Conservation (phyloP, 2,329 filamentous ascomycete genomes). For the Ramichloridium luteum region DNA sequence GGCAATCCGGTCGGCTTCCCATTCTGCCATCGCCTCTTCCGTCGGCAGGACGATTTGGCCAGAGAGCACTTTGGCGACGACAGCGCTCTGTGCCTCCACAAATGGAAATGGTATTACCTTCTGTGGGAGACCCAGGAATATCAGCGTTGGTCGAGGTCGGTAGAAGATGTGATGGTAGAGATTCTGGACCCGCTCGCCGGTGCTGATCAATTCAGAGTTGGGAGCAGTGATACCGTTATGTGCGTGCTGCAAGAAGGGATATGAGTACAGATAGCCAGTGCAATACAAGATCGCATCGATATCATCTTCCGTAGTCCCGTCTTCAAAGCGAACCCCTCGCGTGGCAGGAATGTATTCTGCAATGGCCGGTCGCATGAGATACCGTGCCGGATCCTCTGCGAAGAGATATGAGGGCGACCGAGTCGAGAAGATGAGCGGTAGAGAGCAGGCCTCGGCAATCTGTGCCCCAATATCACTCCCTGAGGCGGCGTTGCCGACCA, state of each 20-base stretch:
- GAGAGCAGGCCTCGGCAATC: constrained; percentile 48
- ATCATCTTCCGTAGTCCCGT: constrained; percentile 51
- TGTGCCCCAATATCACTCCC: constrained; percentile 74
- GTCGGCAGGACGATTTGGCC: constrained; percentile 55
- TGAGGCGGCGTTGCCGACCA: constrained; percentile 76
- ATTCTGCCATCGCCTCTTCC: constrained; percentile 50
- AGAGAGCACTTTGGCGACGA: constrained; percentile 66
- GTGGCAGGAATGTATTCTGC: constrained; percentile 41
- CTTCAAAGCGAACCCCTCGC: constrained; percentile 52
- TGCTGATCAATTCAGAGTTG: constrained; percentile 47
- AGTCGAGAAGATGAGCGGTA: constrained; percentile 53
- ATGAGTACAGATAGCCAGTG: constrained; percentile 79
- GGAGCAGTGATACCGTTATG: constrained; percentile 22
- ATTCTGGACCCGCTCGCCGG: constrained; percentile 57
- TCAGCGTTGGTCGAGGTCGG: constrained; percentile 62
- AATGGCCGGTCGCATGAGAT: constrained; percentile 46
- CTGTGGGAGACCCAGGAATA: constrained; percentile 63
- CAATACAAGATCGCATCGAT: constrained; percentile 75
- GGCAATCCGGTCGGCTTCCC: constrained; percentile 42
- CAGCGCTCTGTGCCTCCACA: constrained; percentile 65
- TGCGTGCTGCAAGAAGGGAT: constrained; percentile 54
- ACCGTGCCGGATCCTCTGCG: constrained; percentile 31
- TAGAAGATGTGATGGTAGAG: constrained; percentile 73
- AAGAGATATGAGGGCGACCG: constrained; percentile 38
- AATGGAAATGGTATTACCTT: constrained; percentile 82